Evolutionary conservation across 73 alveolate genomes (phyloP), one percentile per base, ranked within the genome.

Genomic region (Vitrella brassicaformis): DNA sequence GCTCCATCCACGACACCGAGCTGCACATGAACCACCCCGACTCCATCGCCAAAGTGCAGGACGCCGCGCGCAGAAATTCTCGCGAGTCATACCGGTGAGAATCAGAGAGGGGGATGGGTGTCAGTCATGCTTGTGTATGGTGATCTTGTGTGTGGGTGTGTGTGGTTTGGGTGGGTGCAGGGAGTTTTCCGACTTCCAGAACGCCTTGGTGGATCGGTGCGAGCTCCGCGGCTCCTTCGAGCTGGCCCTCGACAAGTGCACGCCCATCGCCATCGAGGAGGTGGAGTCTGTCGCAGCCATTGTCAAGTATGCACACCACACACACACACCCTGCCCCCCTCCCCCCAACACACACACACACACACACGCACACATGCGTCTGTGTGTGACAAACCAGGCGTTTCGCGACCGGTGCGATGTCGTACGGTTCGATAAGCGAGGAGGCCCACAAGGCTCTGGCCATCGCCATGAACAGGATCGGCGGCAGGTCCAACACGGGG

Each of bases 401-500:
- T 8, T 66, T 66, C 14, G 30, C 45, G 25, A 27, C 72, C 19
- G 72, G 72, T 27, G 72, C 72, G 30, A 66, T 66, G 72, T 27
- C 45, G 30, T 66, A 66, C 14, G 66, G 75, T 8, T 68, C 75
- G 29, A 68, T 68, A 8, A 25, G 66, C 19, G 64, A 68, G 46
- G 66, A 79, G 80, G 86, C 86, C 47, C 86, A 80, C 47, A 71
- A 72, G 0, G 81, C 86, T 31, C 66, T 80, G 81, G 81, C 86
- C 72, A 65, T 80, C 46, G 86, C 86, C 71, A 80, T 80, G 78
- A 27, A 28, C 27, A 0, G 69, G 22, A n/a, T 27, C 25, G 68
- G 78, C 19, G 86, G 86, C 39, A 80, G 70, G 81, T 71, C 81
- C 71, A 80, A 80, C 81, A 80, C 86, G 19, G 86, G 86, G n/a